Base-by-base conservation (phyloP, 2,329 filamentous ascomycete species). In the Exophiala phaeomuriformis region DNA sequence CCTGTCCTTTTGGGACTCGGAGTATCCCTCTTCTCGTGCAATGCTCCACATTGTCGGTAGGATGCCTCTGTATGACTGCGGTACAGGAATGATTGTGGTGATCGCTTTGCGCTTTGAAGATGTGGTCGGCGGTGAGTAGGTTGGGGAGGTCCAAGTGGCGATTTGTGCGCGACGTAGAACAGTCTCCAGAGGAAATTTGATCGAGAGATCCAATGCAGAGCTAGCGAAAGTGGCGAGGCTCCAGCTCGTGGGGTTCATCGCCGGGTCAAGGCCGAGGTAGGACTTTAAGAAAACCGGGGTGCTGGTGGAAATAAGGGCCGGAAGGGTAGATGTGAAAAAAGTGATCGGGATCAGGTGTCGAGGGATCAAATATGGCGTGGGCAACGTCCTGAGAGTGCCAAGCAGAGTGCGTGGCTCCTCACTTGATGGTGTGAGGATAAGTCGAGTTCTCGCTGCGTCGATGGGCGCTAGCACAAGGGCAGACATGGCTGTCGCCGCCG, bases 21-120 rank as follows among this genome's bases (percentile, higher is more conserved):
- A 66, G 12, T 70, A 72, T 5, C 93, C 93, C 68, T 98, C 93
- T 64, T 94, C 87, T 35, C 84, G 79, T 1, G 87, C 78, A 57
- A 98, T 93, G 56, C 81, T 81, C 76, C 89, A 91, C 80, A 96
- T 90, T 2, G 91, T 96, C 2, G 89, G 88, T n/a, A 93, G 68
- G 1, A 95, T 77, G n/a, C 93, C 93, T 33, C 81, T 77, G 68
- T 95, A 98, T 3, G 81, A 81, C 2, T 90, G 90, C 9, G 72
- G 72, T 0, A 88, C 77, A 2, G 86, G 83, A 0, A 97, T 83
- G 51, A 96, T 84, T 0, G 88, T 90, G 51, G 88, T 83, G 35
- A 74, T 59, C 33, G 81, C 79, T 46, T 63, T 63, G 35, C 58
- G 48, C 41, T 58, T 58, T 6, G 59, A 59, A 29, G 7, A 69